Base-by-base conservation (phyloP, 257 asterid genomes). In the Nemophila menziesii region DNA sequence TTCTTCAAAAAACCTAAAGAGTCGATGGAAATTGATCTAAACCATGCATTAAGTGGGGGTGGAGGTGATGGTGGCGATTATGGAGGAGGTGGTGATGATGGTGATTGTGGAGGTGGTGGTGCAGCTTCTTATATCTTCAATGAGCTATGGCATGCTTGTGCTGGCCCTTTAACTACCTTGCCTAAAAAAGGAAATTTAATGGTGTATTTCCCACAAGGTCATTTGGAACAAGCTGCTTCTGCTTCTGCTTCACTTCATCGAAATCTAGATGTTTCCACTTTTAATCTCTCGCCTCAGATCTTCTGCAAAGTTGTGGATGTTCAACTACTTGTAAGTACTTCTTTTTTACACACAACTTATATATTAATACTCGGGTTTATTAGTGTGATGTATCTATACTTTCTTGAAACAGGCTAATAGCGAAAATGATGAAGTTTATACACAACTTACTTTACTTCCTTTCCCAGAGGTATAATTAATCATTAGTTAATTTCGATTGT, bases 91-190 rank as follows among this genome's bases (percentile, higher is more conserved):
- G 52, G 62, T 46, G 63, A 63, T 46, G 63, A 63, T 12, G 21
- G 52, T 34, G 54, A 16, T 50, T 68, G 75, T 65, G 72, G 74
- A 39, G 44, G 60, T 56, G 41, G 64, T 45, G 29, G 69, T 40
- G 60, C 68, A 8, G 46, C 67, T 2, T 68, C 92, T 11, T 75
- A 85, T 53, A 66, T 90, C 20, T 81, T 64, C 46, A 56, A 65
- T 57, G 99, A 90, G 82, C 87, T 90, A 4, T 90, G 99, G 99
- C 72, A 85, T 68, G 96, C 96, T 33, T 81, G 96, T 68, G 94
- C 96, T 62, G 96, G 99, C 0, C 99, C 99, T 14, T 68, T 90
- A 15, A 79, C 85, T n/a, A 67, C 65, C 56, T 60, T 90, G 70
- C 99, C 96, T 38, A 77, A 64, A 67, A 85, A 85, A 57, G 94